Evolutionary conservation across 2,329 filamentous ascomycete species (phyloP).

Genomic region (Fusarium xyrophilum): DNA sequence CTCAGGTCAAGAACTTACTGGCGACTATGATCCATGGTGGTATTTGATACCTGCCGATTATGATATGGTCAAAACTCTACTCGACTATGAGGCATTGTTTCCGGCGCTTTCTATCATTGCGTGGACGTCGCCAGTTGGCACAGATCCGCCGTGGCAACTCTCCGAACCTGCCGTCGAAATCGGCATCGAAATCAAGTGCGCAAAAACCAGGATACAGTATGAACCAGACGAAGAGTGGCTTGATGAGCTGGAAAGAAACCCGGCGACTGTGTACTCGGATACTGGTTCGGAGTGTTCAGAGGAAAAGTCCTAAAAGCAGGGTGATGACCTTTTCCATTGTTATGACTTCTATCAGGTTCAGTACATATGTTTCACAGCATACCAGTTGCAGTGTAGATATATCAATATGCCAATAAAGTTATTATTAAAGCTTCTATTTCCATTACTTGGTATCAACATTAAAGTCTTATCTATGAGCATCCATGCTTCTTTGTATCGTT

Average conservation of each 20-base stretch:
- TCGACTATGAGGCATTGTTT: background rate
- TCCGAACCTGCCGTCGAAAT: background rate
- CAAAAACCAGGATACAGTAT: fast-evolving
- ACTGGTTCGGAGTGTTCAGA: background rate
- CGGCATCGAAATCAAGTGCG: background rate
- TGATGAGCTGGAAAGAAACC: background rate
- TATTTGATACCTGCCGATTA: background rate
- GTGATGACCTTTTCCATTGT: no score
- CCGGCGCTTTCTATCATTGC: background rate
- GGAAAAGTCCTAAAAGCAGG: fast-evolving
- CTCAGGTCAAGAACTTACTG: background rate
- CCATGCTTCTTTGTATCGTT: conserved; percentile 4
- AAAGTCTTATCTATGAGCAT: background rate
- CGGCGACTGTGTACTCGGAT: background rate
- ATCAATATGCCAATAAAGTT: no score
- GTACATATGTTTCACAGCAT: background rate
- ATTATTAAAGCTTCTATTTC: background rate
- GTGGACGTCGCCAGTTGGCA: background rate
- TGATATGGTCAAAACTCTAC: background rate
- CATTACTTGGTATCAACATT: background rate
- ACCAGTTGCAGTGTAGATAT: background rate
- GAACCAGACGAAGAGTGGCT: background rate
- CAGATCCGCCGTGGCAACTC: background rate
- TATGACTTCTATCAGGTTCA: background rate
- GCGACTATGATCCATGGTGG: background rate